A percentile compares a stretch with the other conserved stretches of the same genome.
Conservation (phyloP, 768 basidiomycete species). For the Rhodotorula graminis region DNA sequence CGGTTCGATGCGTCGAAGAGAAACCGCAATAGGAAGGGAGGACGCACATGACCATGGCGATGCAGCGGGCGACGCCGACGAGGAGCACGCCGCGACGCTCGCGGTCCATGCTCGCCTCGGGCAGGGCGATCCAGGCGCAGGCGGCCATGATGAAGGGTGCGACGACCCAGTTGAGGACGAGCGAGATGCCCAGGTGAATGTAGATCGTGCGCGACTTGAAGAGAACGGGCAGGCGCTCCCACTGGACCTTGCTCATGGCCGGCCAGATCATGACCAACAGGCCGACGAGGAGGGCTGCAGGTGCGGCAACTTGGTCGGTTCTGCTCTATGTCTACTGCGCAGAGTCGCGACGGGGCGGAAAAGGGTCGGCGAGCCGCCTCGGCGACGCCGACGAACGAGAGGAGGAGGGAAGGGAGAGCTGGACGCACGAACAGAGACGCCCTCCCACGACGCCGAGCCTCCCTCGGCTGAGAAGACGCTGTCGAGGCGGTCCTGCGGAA, state of each 20-base stretch:
- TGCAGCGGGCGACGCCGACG: conserved; percentile 67
- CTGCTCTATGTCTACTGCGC: neutral
- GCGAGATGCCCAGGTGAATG: conserved; percentile 63
- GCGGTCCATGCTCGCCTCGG: conserved; percentile 58
- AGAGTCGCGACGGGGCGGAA: no score
- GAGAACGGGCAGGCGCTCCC: conserved; percentile 62
- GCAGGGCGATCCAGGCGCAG: conserved; percentile 76
- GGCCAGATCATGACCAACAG: conserved; percentile 89
- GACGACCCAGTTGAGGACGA: conserved; percentile 65
- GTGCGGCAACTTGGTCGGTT: neutral
- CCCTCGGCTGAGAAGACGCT: conserved; percentile 54
- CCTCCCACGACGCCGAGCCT: conserved; percentile 59
- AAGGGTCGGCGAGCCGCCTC: no score
- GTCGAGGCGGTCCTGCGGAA: conserved; percentile 17
- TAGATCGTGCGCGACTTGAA: conserved; percentile 58
- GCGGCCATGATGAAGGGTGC: conserved; percentile 81
- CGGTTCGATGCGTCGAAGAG: no score
- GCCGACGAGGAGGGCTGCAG: conserved; percentile 69
- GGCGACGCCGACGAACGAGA: neutral
- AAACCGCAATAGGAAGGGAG: no score
- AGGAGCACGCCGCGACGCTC: conserved; percentile 76
- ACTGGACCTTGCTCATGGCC: conserved; percentile 60
- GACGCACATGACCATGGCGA: conserved; percentile 48
- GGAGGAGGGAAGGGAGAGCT: neutral
- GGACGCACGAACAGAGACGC: conserved; percentile 71